Percentiles rank a stretch among this genome's conserved stretches.
These are phyloP conservation scores for Paramecium tetraurelia DNA, from an alignment of 73 alveolate species.

Conservation along the genomic window DNA sequence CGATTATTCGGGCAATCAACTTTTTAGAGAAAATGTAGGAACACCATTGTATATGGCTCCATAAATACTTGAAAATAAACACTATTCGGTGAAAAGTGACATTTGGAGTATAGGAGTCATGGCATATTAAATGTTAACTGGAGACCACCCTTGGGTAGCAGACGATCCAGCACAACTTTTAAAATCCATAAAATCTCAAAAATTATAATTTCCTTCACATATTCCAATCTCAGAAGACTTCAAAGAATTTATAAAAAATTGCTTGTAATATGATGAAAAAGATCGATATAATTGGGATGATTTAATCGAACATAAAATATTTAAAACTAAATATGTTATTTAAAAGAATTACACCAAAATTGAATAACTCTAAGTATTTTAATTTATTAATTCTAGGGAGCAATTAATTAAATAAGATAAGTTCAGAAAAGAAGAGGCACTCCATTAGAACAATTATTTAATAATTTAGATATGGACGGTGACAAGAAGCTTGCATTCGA, in stretches of 20 bases:
- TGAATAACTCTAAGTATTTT: not conserved
- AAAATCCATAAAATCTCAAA: not conserved
- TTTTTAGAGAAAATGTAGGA: conserved; percentile 51
- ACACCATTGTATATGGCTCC: conserved; percentile 66
- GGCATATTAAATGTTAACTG: conserved; percentile 52
- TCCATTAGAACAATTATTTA: not conserved
- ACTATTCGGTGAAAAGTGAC: conserved; percentile 54
- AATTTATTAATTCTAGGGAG: not conserved
- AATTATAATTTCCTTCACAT: not conserved
- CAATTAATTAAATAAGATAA: not conserved
- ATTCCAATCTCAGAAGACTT: not conserved
- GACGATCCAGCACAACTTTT: not conserved
- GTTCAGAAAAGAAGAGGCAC: not conserved
- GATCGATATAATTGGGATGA: not conserved
- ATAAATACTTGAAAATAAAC: conserved; percentile 45
- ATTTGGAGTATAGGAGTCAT: conserved; percentile 62
- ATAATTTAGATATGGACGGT: not conserved
- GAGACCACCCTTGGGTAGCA: conserved; percentile 60
- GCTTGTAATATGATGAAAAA: not conserved
- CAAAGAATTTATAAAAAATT: not conserved
- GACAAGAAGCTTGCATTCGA: not conserved
- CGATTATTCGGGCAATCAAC: conserved; percentile 4
- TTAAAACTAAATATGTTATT: not conserved
- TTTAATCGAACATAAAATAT: not conserved
- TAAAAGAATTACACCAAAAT: not conserved